Percentiles rank a stretch among this genome's conserved stretches.
Conservation (phyloP, 164 flowering plant species). For the Nymphaea colorata region DNA sequence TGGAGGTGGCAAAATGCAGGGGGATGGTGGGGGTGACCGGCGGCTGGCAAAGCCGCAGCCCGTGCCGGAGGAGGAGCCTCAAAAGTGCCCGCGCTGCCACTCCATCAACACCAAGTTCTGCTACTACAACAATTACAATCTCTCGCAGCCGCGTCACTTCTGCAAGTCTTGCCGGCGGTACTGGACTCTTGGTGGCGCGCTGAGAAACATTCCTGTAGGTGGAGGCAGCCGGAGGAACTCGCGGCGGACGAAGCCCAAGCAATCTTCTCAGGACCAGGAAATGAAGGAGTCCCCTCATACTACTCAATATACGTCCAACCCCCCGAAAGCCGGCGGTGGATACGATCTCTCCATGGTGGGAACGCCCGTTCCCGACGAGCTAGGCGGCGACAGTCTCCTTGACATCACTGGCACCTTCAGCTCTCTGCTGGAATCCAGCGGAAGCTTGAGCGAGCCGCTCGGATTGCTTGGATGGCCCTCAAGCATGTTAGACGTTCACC, state of each 20-base stretch:
- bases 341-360: neutral
- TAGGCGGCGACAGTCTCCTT: neutral
- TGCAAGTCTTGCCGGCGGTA: conserved; percentile 60
- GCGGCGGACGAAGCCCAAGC: neutral
- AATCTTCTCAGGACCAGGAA: neutral
- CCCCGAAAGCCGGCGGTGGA: neutral
- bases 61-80: conserved; percentile 22
- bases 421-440: conserved; percentile 13
- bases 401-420: conserved; percentile 14
- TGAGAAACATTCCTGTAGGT: conserved; percentile 59
- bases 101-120: conserved; percentile 63
- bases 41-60: conserved; percentile 5
- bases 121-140: conserved; percentile 68
- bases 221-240: conserved; percentile 39
- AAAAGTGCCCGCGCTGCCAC: conserved; percentile 56
- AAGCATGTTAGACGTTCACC: neutral
- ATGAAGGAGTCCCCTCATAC: too few species aligned
- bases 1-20: neutral
- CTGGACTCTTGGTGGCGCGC: conserved; percentile 65
- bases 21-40: conserved; percentile 11
- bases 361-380: neutral
- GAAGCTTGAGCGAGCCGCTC: neutral
- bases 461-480: neutral
- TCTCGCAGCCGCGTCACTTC: conserved; percentile 60
- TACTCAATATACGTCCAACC: neutral